phyloP scores from a whole-genome alignment of 495 filamentous ascomycete species.

The Tuber melanosporum region DNA sequence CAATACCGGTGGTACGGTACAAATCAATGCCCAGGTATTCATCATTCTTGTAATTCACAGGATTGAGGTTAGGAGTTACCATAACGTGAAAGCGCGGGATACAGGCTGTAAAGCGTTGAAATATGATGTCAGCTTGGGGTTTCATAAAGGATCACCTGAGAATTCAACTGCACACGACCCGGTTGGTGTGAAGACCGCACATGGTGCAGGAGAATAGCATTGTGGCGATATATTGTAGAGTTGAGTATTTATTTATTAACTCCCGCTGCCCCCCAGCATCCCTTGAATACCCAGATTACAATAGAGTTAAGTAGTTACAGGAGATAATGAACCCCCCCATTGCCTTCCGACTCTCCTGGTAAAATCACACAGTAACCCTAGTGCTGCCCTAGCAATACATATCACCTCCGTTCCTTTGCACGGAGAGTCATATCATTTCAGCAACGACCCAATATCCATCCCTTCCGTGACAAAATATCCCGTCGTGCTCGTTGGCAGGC shows the following conservation, averaged over 20 bases:
- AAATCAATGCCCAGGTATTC: neutral
- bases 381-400: neutral
- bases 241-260: neutral
- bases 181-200: neutral
- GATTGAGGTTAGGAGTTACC: neutral
- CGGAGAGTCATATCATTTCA: neutral
- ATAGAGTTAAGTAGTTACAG: neutral
- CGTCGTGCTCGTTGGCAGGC: constrained; percentile 9
- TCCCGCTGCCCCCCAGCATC: neutral
- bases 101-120: neutral
- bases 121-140: neutral
- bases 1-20: neutral
- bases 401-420: neutral
- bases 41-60: neutral
- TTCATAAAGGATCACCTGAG: neutral
- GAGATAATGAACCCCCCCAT: neutral
- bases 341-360: neutral
- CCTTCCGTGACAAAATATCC: neutral
- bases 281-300: neutral
- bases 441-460: neutral
- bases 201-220: neutral
- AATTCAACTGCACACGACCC: neutral
- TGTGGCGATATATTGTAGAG: neutral
- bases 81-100: neutral
- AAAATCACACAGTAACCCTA: neutral